A percentile compares a stretch with the other conserved stretches of the same genome.
Evolutionary conservation across 139 green algal genomes (phyloP).

Genomic region (Dunaliella primolecta): DNA sequence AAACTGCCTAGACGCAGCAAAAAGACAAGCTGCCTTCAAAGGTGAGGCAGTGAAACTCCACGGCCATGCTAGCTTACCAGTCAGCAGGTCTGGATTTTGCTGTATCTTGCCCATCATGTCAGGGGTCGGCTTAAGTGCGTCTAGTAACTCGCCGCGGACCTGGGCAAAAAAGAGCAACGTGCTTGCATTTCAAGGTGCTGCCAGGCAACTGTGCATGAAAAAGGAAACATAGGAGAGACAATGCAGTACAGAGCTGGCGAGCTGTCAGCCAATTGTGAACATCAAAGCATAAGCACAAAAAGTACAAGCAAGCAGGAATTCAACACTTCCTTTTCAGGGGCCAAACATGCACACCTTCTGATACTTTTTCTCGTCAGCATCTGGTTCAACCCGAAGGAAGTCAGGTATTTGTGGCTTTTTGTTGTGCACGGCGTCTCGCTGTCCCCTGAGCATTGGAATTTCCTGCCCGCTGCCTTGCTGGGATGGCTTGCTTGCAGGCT

Average conservation of each 20-base stretch:
- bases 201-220: neutral
- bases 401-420: slow-evolving; percentile 23
- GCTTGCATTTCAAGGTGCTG: neutral
- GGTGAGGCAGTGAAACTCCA: neutral
- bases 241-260: neutral
- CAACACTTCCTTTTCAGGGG: neutral
- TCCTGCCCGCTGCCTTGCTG: neutral
- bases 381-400: slow-evolving; percentile 29
- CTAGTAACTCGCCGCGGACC: slow-evolving; percentile 13
- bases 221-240: neutral
- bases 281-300: neutral
- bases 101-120: slow-evolving; percentile 25
- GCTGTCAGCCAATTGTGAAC: neutral
- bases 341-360: neutral
- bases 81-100: slow-evolving; percentile 11
- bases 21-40: neutral
- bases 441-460: neutral
- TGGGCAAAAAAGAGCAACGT: neutral
- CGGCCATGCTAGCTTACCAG: neutral
- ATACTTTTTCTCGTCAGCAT: slow-evolving; percentile 18
- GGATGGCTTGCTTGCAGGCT: neutral
- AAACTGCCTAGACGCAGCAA: neutral
- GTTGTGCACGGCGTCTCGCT: neutral
- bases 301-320: neutral
- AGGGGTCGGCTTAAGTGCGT: slow-evolving; percentile 26